These are phyloP conservation scores for Polygonum maritimum DNA, from an alignment of 148 eudicot genomes.

Conservation along the genomic window DNA sequence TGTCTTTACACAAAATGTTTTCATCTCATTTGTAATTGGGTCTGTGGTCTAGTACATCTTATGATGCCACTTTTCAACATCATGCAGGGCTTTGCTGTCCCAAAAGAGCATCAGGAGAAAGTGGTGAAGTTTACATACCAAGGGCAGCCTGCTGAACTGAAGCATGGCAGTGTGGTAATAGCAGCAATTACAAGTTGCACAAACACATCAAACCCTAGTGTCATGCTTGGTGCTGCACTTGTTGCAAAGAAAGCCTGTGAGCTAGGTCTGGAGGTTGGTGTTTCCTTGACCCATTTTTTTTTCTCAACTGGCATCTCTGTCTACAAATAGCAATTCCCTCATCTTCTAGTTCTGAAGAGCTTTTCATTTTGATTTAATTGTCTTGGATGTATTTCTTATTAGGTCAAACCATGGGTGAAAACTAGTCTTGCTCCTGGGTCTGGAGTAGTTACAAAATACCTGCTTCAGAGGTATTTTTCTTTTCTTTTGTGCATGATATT, in stretches of 20 bases:
- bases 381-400: slow-evolving; percentile 30
- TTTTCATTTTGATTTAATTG: neutral
- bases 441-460: slow-evolving; percentile 85
- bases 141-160: slow-evolving; percentile 84
- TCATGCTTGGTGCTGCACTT: slow-evolving; percentile 97
- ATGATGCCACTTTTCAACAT: neutral
- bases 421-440: slow-evolving; percentile 99
- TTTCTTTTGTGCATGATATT: slow-evolving; percentile 27
- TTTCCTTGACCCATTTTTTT: neutral
- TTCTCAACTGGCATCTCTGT: neutral
- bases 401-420: slow-evolving; percentile 96
- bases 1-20: neutral
- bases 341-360: neutral
- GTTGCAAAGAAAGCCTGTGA: slow-evolving; percentile 97
- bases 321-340: neutral
- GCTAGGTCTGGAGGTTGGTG: slow-evolving; percentile 78
- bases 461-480: slow-evolving; percentile 53
- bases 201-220: slow-evolving; percentile 97
- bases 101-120: slow-evolving; percentile 75
- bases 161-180: slow-evolving; percentile 90
- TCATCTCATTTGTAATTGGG: neutral
- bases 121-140: slow-evolving; percentile 68
- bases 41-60: neutral
- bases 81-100: slow-evolving; percentile 74
- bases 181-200: slow-evolving; percentile 99